These are phyloP conservation scores for Rhododendron ferrugineum DNA, from an alignment of 148 eudicot species.

Conservation along the genomic window DNA sequence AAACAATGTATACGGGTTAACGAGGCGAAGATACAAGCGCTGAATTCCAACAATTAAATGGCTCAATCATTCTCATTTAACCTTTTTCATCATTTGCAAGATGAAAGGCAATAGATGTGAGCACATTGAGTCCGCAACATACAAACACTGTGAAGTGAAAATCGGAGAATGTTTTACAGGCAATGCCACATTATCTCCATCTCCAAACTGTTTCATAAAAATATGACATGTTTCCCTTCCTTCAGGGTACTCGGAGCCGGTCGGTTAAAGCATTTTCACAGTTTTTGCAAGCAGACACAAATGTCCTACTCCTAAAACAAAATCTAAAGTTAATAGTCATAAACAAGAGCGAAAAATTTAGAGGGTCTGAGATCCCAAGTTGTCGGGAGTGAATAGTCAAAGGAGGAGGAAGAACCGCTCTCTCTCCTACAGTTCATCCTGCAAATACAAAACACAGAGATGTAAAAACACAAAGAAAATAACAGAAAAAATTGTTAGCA, in stretches of 20 bases:
- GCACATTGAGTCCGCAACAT: neutral
- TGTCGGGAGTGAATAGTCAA: no score
- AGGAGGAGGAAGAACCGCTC: neutral
- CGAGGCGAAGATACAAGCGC: no score
- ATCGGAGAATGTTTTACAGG: neutral
- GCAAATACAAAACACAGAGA: constrained; percentile 13
- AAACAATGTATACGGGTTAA: no score
- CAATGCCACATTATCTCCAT: no score
- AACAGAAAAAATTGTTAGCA: neutral
- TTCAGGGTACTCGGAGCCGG: neutral
- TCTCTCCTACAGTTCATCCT: constrained; percentile 62
- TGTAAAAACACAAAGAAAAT: neutral
- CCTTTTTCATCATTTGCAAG: no score
- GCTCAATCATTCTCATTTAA: no score
- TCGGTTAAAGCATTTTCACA: neutral
- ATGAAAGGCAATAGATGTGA: neutral
- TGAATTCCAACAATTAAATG: no score
- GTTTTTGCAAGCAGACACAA: neutral
- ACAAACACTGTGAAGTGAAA: neutral
- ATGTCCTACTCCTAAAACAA: neutral
- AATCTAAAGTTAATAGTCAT: neutral
- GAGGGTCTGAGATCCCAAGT: no score
- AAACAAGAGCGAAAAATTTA: neutral
- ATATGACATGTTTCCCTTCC: no score
- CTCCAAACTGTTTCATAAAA: no score